These are phyloP conservation scores for Oenanthe javanica DNA, from an alignment of 140 eudicot species.

Conservation along the genomic window DNA sequence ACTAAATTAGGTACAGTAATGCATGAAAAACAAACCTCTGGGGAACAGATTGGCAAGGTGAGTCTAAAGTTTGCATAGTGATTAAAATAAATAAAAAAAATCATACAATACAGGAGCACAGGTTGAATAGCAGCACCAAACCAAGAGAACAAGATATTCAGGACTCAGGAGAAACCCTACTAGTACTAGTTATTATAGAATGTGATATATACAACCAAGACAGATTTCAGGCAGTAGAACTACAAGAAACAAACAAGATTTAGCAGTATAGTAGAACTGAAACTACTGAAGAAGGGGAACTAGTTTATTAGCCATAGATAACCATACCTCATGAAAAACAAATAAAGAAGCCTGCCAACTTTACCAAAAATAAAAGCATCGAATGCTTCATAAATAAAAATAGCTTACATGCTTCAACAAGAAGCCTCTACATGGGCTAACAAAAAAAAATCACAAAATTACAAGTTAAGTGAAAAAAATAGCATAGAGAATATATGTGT, in stretches of 20 bases:
- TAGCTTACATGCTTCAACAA: neutral
- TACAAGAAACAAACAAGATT: constrained; percentile 14
- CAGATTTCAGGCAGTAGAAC: constrained; percentile 9
- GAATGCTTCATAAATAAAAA: neutral
- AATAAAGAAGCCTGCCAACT: neutral
- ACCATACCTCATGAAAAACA: constrained; percentile 1
- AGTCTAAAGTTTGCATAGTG: neutral
- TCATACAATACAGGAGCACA: neutral
- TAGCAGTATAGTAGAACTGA: neutral
- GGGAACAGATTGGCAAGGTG: neutral
- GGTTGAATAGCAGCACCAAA: neutral
- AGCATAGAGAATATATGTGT: neutral
- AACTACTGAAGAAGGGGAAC: constrained; percentile 11
- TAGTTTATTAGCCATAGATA: constrained; percentile 19
- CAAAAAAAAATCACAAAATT: neutral
- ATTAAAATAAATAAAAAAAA: neutral
- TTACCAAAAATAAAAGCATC: neutral
- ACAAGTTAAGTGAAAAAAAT: neutral
- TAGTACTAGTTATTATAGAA: neutral
- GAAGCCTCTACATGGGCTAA: neutral
- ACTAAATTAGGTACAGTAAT: neutral
- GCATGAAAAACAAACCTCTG: neutral
- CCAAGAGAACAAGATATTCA: neutral
- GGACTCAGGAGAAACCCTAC: neutral
- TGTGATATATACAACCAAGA: neutral